A percentile compares a stretch with the other conserved stretches of the same genome.
Conservation (phyloP, 73 alveolate genomes). For the Durusdinium trenchii region DNA sequence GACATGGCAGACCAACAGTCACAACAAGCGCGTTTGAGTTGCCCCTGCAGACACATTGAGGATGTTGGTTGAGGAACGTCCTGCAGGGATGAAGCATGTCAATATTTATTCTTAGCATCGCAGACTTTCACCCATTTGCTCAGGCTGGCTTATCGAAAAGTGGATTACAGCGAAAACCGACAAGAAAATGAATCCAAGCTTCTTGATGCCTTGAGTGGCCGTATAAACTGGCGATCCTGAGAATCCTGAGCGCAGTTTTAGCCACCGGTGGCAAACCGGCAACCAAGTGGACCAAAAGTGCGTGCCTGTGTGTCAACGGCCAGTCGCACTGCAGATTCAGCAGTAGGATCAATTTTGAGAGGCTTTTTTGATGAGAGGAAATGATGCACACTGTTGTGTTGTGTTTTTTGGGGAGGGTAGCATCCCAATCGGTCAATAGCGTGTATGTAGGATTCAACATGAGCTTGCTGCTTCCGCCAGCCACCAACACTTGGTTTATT, state of each 20-base stretch:
- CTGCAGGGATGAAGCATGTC: background rate
- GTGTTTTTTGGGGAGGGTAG: no score
- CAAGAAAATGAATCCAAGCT: conserved; percentile 19
- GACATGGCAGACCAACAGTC: background rate
- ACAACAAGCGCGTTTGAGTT: background rate
- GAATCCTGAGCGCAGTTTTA: background rate
- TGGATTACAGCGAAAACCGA: background rate
- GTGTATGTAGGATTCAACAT: no score
- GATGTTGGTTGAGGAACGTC: background rate
- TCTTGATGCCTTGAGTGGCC: background rate
- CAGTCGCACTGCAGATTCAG: background rate
- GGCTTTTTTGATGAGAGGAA: background rate
- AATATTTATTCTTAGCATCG: background rate
- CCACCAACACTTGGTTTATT: no score
- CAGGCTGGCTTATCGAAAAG: conserved; percentile 35
- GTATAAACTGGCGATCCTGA: background rate
- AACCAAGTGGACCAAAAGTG: background rate
- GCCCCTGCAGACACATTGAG: background rate
- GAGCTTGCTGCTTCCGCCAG: no score
- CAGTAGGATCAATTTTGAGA: background rate
- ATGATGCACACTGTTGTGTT: no score
- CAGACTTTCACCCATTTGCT: background rate
- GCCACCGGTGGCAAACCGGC: background rate
- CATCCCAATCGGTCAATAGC: no score
- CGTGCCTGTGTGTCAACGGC: background rate